These are phyloP conservation scores for Penicillium corylophilum DNA, from an alignment of 2,329 filamentous ascomycete species.

Conservation along the genomic window DNA sequence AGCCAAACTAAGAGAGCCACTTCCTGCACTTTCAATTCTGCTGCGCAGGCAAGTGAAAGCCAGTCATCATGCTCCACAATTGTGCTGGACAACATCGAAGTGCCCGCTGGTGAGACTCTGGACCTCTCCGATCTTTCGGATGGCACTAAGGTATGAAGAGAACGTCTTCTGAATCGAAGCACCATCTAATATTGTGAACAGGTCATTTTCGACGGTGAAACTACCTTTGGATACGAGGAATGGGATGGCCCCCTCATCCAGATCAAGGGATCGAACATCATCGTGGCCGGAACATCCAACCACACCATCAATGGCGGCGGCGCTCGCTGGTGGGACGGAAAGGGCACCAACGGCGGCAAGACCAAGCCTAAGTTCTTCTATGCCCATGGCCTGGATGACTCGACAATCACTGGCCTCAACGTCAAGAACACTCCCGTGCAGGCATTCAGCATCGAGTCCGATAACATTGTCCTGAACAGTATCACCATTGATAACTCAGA, in stretches of 20 bases:
- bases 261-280: slow-evolving; percentile 58
- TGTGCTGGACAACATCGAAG: slow-evolving; percentile 31
- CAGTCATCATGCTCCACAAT: slow-evolving; percentile 56
- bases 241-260: slow-evolving; percentile 65
- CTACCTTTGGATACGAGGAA: slow-evolving; percentile 65
- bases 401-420: slow-evolving; percentile 33
- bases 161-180: background rate
- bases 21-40: slow-evolving; percentile 58
- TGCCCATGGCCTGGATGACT: slow-evolving; percentile 38
- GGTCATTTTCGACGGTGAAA: slow-evolving; percentile 64
- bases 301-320: slow-evolving; percentile 58
- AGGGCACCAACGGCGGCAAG: slow-evolving; percentile 62
- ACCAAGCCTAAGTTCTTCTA: slow-evolving; percentile 67
- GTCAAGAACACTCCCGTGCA: slow-evolving; percentile 42
- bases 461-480: slow-evolving; percentile 52
- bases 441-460: slow-evolving; percentile 43
- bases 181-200: slow-evolving; percentile 9
- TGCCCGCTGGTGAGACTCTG: slow-evolving; percentile 15
- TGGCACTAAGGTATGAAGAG: slow-evolving; percentile 11
- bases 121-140: slow-evolving; percentile 11
- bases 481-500: slow-evolving; percentile 60
- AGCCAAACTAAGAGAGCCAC: slow-evolving; percentile 26
- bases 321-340: slow-evolving; percentile 24
- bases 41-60: slow-evolving; percentile 48
- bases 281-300: slow-evolving; percentile 53